Base-by-base conservation (phyloP, 768 basidiomycete genomes). In the Pleurotus citrinopileatus region DNA sequence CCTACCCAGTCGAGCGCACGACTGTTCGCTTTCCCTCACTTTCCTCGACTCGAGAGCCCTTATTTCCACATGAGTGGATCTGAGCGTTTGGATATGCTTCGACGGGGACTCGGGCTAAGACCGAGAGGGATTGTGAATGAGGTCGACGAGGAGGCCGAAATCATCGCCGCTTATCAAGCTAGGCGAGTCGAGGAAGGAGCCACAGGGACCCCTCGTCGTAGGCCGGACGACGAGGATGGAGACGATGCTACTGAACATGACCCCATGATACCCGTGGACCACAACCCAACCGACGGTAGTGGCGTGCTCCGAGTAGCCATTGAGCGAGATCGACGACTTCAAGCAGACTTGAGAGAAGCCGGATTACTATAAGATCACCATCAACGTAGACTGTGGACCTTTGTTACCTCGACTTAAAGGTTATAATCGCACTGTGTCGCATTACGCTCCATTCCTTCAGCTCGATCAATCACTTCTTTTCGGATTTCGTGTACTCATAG, bases 311-410 rank as follows among this genome's bases (percentile, higher is more conserved):
- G 73, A 42, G 71, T 75, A 40, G 80, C 79, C 20, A 61, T 82
- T 12, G 75, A 67, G 56, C 76, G 76, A 45, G 87, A 90, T 53
- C 75, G 75, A 52, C 74, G 79, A 52, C 66, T 89, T 56, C 80
- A 82, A 55, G 71, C 73, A 2, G 82, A 84, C 60, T 69, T 90
- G 58, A 76, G 85, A 57, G 76, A 73, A 36, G 87, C 86, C 8
- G 87, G 87, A 38, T 70, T 91, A 50, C 59, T 90, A 29, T 89
- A 66, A 72, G 23, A 13, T 40, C 17, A 15, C 5, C 13, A 40
- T 1, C 13, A n/a, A 19, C 7, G 29, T 32, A 32, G 13, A 6
- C 13, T 13, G 13, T 32, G 38, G 15, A 40, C 19, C 12, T 40
- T n/a, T n/a, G 19, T 40, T 40, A 13, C 38, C 38, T 40, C 12